Evolutionary conservation across 176 grass and related monocot species (phyloP).

Genomic region (Hordeum vulgare): MorexV3_pseudomolecules_assembly NC_058521.1:588165616-588166115

Average conservation of each 20-base stretch:
- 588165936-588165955: background rate
- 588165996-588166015: slow-evolving; percentile 41
- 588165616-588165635: slow-evolving; percentile 81
- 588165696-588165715: slow-evolving; percentile 68
- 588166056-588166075: slow-evolving; percentile 61
- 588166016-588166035: slow-evolving; percentile 95
- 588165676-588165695: slow-evolving; percentile 67
- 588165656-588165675: slow-evolving; percentile 77
- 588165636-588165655: slow-evolving; percentile 78
- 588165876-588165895: background rate
- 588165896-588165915: background rate
- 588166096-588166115: slow-evolving; percentile 48
- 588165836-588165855: background rate
- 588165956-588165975: background rate
- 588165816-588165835: background rate
- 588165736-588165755: background rate
- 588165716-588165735: slow-evolving; percentile 63
- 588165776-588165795: background rate
- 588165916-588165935: background rate
- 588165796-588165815: background rate
- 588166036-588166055: slow-evolving; percentile 64
- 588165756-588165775: background rate
- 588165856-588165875: background rate
- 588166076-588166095: slow-evolving; percentile 53
- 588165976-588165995: background rate